Conservation (phyloP, 768 basidiomycete genomes). For the Trametes coccinea region DNA sequence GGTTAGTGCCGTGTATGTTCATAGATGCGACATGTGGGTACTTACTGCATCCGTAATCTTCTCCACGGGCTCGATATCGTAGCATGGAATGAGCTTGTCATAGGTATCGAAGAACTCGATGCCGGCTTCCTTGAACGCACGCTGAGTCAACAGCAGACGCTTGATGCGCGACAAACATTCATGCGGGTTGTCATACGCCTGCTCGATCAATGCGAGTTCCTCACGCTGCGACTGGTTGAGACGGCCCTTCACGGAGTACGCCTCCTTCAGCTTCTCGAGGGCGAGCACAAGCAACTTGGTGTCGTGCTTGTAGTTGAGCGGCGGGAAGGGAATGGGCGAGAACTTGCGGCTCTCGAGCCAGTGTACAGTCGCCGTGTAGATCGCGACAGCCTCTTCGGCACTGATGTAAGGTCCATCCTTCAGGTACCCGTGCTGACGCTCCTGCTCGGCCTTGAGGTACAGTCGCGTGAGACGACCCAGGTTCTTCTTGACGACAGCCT, state of each 20-base stretch:
- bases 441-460: conserved; percentile 98
- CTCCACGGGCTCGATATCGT: conserved; percentile 99
- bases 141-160: conserved; percentile 92
- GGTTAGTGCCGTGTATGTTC: conserved; percentile 9
- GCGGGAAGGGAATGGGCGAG: conserved; percentile 99
- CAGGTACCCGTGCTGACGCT: conserved; percentile 96
- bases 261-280: conserved; percentile 97
- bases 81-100: conserved; percentile 97
- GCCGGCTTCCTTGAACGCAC: conserved; percentile 97
- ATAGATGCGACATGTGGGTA: conserved; percentile 15
- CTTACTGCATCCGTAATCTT: conserved; percentile 97
- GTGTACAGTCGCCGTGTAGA: conserved; percentile 98
- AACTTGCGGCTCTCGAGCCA: conserved; percentile 99
- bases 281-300: conserved; percentile 96
- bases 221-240: conserved; percentile 98
- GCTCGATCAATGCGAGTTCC: conserved; percentile 96
- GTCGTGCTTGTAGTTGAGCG: conserved; percentile 98
- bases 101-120: conserved; percentile 98
- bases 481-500: conserved; percentile 99
- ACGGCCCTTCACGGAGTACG: conserved; percentile 96
- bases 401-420: conserved; percentile 99
- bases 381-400: conserved; percentile 97
- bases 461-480: conserved; percentile 95
- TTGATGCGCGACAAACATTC: conserved; percentile 99
- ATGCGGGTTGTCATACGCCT: conserved; percentile 99